phyloP scores from a whole-genome alignment of 176 grass and related monocot genomes.

The Tillandsia fasciculata region DNA sequence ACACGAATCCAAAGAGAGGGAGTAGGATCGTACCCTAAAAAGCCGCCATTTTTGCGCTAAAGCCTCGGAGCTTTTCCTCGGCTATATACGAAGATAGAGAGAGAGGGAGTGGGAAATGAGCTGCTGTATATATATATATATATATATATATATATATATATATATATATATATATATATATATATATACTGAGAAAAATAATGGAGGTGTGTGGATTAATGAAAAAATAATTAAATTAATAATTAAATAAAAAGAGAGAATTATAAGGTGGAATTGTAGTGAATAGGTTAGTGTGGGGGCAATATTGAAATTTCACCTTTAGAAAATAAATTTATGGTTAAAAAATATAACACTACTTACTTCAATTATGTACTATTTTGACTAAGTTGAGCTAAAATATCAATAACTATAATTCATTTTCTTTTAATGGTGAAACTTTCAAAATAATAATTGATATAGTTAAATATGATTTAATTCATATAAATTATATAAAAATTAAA shows the following conservation, averaged over 20 bases:
- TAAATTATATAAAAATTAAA: too few relatives aligned
- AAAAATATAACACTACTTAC: too few relatives aligned
- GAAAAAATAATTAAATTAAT: too few relatives aligned
- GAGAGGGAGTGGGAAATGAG: conserved; percentile 8
- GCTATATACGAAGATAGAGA: not conserved
- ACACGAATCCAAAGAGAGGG: not conserved
- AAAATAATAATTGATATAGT: too few relatives aligned
- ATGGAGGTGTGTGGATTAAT: not conserved
- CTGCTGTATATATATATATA: conserved; percentile 3
- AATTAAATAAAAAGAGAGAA: too few relatives aligned
- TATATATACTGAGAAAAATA: conserved; percentile 15
- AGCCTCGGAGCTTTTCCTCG: conserved; percentile 30
- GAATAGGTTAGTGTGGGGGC: not conserved
- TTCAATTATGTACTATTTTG: too few relatives aligned
- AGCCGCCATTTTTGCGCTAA: conserved; percentile 19
- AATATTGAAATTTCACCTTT: not conserved
- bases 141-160: conserved; percentile 18
- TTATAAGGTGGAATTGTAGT: not conserved
- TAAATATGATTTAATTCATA: too few relatives aligned
- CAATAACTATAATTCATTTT: too few relatives aligned
- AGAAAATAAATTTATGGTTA: not conserved
- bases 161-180: conserved; percentile 12
- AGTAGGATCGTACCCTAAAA: conserved; percentile 25
- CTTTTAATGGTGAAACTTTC: too few relatives aligned
- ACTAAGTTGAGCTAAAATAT: too few relatives aligned